Percentiles rank a stretch among this genome's conserved stretches.
These are phyloP conservation scores for Hippophae gyantsensis DNA, from an alignment of 306 rosid species.

Conservation along the genomic window DNA sequence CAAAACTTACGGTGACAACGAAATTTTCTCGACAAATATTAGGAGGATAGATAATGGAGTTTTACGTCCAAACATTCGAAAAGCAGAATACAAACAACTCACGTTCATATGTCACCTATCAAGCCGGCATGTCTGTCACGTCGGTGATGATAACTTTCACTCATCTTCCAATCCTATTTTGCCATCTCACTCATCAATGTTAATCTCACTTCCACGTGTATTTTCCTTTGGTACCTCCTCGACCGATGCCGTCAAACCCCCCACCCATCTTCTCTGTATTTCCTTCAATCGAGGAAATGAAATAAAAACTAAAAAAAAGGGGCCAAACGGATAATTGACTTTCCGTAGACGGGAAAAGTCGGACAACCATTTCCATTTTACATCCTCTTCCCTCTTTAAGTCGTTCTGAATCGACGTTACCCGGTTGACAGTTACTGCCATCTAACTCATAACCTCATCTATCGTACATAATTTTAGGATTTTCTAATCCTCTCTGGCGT, in stretches of 20 bases:
- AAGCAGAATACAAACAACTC: constrained; percentile 19
- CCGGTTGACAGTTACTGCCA: neutral
- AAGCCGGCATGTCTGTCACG: constrained; percentile 36
- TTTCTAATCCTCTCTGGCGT: constrained; percentile 21
- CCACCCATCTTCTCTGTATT: constrained; percentile 15
- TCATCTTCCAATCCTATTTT: constrained; percentile 14
- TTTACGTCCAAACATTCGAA: constrained; percentile 29
- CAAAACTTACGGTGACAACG: no score
- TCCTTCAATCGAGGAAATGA: constrained; percentile 44
- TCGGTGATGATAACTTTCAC: constrained; percentile 38
- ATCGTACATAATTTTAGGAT: neutral
- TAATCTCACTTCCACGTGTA: constrained; percentile 30
- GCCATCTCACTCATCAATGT: constrained; percentile 18
- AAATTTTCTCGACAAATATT: neutral
- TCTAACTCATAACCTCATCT: neutral
- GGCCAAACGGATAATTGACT: neutral
- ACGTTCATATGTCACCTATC: constrained; percentile 17
- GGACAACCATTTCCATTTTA: constrained; percentile 42
- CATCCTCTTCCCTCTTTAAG: neutral
- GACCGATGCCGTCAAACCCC: constrained; percentile 50
- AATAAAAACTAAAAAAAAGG: constrained; percentile 1
- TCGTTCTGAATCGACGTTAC: constrained; percentile 3
- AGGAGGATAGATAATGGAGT: constrained; percentile 32
- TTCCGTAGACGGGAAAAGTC: constrained; percentile 33
- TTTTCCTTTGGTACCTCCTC: constrained; percentile 13